These are phyloP conservation scores for Mycotypha africana DNA, from an alignment of 371 early-diverging fungal species.

Conservation along the genomic window DNA sequence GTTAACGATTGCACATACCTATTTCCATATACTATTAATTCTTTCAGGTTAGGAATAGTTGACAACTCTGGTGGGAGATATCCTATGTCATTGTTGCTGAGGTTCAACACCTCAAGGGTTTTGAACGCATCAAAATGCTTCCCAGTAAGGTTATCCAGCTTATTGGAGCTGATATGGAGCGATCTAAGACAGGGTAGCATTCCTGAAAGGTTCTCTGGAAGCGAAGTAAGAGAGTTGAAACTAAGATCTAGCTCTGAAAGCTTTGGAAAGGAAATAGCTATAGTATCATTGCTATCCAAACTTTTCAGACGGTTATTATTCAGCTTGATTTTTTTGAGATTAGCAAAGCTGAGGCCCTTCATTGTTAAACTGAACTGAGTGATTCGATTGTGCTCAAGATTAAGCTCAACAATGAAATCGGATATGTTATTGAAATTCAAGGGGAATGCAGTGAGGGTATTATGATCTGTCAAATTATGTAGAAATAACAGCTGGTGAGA, in stretches of 20 bases:
- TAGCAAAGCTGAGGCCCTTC: conserved; percentile 26
- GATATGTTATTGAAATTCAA: conserved; percentile 9
- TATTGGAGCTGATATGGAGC: conserved; percentile 45
- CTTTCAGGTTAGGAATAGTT: conserved; percentile 38
- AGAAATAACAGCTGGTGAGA: background rate
- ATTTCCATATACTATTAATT: conserved; percentile 56
- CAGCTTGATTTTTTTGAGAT: conserved; percentile 41
- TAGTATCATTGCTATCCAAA: conserved; percentile 1
- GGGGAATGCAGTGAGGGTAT: conserved; percentile 37
- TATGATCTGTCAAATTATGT: conserved; percentile 34
- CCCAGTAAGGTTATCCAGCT: conserved; percentile 41
- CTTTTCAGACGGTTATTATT: conserved; percentile 49
- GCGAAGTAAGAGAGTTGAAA: conserved; percentile 31
- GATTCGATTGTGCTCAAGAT: conserved; percentile 50
- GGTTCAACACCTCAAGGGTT: conserved; percentile 37
- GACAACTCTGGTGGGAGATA: conserved; percentile 58
- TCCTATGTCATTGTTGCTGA: conserved; percentile 58
- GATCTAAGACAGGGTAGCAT: conserved; percentile 44
- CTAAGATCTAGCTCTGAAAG: conserved; percentile 42
- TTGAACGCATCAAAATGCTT: conserved; percentile 40
- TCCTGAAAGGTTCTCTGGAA: conserved; percentile 37
- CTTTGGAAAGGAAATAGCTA: conserved; percentile 28
- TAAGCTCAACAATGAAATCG: conserved; percentile 37
- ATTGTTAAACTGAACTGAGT: conserved; percentile 29
- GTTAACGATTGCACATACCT: conserved; percentile 11